phyloP scores from a whole-genome alignment of 2,329 filamentous ascomycete species.

The Aureobasidium sp. region DNA sequence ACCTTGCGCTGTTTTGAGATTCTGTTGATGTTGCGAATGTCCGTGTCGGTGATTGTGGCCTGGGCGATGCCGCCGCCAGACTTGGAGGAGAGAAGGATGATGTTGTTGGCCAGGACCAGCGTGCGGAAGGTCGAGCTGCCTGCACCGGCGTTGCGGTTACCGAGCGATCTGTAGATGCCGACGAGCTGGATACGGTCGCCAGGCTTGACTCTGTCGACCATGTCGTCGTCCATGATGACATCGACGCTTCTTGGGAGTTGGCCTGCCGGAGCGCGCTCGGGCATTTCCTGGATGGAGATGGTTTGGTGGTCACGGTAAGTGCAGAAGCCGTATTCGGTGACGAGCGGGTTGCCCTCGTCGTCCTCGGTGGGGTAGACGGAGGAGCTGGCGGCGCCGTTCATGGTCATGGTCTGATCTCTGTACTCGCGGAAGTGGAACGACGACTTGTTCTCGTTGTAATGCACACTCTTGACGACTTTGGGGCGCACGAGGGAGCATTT shows the following conservation, averaged over 20 bases:
- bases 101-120: conserved; percentile 84
- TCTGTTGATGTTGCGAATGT: conserved; percentile 98
- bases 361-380: conserved; percentile 94
- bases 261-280: conserved; percentile 87
- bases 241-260: conserved; percentile 93
- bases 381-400: conserved; percentile 74
- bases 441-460: conserved; percentile 82
- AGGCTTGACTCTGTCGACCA: conserved; percentile 90
- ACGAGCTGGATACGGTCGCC: conserved; percentile 94
- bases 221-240: conserved; percentile 91
- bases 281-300: conserved; percentile 98
- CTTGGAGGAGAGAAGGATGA: conserved; percentile 91
- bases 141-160: conserved; percentile 84
- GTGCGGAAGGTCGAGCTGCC: conserved; percentile 94
- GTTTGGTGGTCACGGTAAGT: conserved; percentile 96
- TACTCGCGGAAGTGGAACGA: conserved; percentile 88
- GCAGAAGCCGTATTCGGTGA: conserved; percentile 93
- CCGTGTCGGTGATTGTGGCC: conserved; percentile 85
- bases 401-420: conserved; percentile 92
- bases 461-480: conserved; percentile 96
- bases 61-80: conserved; percentile 90
- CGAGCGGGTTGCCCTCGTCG: conserved; percentile 82
- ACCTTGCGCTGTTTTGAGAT: conserved; percentile 89
- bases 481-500: conserved; percentile 90
- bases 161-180: conserved; percentile 89